Base-by-base conservation (phyloP, 495 filamentous ascomycete genomes). In the Hypoxylon lenormandii region DNA sequence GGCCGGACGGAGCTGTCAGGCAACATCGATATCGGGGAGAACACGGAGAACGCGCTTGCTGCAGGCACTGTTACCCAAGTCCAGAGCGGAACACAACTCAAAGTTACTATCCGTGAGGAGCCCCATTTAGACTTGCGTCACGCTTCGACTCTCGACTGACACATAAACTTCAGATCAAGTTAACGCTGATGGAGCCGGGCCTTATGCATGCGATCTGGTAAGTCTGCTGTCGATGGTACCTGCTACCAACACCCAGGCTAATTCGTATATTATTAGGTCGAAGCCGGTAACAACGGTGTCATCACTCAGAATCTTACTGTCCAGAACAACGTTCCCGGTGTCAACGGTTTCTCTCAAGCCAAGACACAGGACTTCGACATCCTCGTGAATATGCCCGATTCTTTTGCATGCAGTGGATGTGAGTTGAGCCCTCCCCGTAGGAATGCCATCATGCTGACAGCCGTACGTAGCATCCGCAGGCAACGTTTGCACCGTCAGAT, bases 401-500 rank as follows among this genome's bases (percentile, higher is more conserved):
- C 72, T 48, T 65, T 83, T 4, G 47, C 66, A 4, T 83, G 81
- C 72, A 77, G 74, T 12, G 81, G 80, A 42, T 73, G 77, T 75
- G 42, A 75, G 72, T 76, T 16, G 13, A 12, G 33, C 26, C 16
- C 26, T 4, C 11, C 16, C 0, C 5, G 8, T 19, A 33, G n/a
- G n/a, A n/a, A n/a, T 0, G 0, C 10, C 5, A 10, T 23, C 26
- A 48, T 64, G 4, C 58, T 64, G 54, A 42, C 11, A 8, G 4
- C 5, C 23, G 7, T 2, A 13, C 51, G 19, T 19, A 81, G 82
- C 73, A 6, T 83, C 79, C 5, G 77, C 78, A 0, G 77, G 76
- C 2, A 82, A 86, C 46, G 81, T 88, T 55, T 88, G 86, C 79
- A 84, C 86, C 22, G 80, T 87, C 5, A 76, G 84, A 3, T 82